Evolutionary conservation across 805 yeast genomes (phyloP).

Genomic region (Cyberlindnera petersonii): DNA sequence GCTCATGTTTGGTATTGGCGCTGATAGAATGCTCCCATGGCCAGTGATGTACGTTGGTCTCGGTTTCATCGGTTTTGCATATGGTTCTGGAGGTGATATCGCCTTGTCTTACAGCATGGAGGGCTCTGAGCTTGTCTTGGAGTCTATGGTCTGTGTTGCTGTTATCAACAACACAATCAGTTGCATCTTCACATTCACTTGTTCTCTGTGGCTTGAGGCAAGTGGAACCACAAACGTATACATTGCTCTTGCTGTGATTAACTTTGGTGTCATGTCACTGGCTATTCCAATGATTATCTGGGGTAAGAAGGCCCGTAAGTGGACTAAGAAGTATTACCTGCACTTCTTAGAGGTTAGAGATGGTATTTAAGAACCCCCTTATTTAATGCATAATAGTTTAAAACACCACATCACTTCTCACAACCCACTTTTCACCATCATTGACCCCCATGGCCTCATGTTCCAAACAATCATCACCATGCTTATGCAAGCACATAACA

Average conservation of each 20-base stretch:
- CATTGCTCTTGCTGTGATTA: slow-evolving; percentile 56
- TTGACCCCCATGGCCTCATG: slow-evolving; percentile 55
- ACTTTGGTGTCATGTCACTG: slow-evolving; percentile 52
- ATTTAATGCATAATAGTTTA: too few relatives aligned
- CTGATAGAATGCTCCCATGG: slow-evolving; percentile 52
- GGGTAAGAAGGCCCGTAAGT: slow-evolving; percentile 56
- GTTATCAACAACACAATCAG: slow-evolving; percentile 63
- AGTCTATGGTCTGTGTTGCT: slow-evolving; percentile 66
- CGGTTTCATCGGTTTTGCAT: slow-evolving; percentile 64
- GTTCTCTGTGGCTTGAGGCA: slow-evolving; percentile 55
- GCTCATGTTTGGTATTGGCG: slow-evolving; percentile 62
- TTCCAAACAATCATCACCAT: slow-evolving; percentile 58
- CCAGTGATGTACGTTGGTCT: slow-evolving; percentile 54
- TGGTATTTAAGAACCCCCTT: slow-evolving; percentile 33
- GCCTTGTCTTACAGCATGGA: slow-evolving; percentile 67
- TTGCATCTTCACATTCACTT: slow-evolving; percentile 62
- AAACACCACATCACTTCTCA: slow-evolving; percentile 53
- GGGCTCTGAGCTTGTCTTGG: slow-evolving; percentile 65
- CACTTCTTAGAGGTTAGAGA: slow-evolving; percentile 51
- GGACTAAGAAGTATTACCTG: slow-evolving; percentile 55
- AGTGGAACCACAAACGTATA: slow-evolving; percentile 57
- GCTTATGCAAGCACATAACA: slow-evolving; percentile 58
- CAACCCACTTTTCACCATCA: slow-evolving; percentile 57
- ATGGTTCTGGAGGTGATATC: slow-evolving; percentile 69
- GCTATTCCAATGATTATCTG: slow-evolving; percentile 55